phyloP scores from a whole-genome alignment of 495 filamentous ascomycete species.

The Penicillium subrubescens region DNA sequence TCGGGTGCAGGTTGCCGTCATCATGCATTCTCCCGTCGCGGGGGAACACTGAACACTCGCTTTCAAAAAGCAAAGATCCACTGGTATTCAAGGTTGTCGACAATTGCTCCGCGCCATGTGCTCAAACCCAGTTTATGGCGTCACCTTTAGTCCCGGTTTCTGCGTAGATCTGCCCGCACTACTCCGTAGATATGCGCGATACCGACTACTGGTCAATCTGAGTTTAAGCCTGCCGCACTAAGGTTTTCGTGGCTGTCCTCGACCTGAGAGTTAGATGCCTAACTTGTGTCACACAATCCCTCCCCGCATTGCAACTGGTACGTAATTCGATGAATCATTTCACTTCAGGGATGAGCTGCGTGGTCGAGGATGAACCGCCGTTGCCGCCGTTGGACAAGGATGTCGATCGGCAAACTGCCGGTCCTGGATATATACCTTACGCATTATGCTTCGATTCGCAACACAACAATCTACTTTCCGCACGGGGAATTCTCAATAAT shows the following conservation, averaged over 20 bases:
- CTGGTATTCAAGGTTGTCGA: background rate
- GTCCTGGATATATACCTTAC: background rate
- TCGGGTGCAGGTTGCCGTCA: slow-evolving; percentile 1
- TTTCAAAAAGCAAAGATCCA: background rate
- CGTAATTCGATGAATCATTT: background rate
- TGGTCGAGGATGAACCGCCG: background rate
- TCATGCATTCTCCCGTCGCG: background rate
- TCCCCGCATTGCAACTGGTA: background rate
- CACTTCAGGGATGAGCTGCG: background rate
- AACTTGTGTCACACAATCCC: background rate
- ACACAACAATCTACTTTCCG: background rate
- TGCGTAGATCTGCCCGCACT: background rate
- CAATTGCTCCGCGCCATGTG: slow-evolving; percentile 3
- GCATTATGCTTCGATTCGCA: background rate
- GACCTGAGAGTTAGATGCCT: background rate
- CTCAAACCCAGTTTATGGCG: background rate
- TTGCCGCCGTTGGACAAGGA: background rate
- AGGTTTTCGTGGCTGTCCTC: background rate
- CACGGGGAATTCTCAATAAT: background rate
- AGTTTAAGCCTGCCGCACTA: background rate
- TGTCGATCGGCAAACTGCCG: background rate
- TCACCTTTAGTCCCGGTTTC: background rate
- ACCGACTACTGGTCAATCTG: background rate
- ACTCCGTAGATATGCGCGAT: background rate
- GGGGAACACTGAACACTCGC: background rate